A percentile compares a stretch with the other conserved stretches of the same genome.
phyloP scores from a whole-genome alignment of 148 eudicot species.

The Rhododendron henanense region DNA sequence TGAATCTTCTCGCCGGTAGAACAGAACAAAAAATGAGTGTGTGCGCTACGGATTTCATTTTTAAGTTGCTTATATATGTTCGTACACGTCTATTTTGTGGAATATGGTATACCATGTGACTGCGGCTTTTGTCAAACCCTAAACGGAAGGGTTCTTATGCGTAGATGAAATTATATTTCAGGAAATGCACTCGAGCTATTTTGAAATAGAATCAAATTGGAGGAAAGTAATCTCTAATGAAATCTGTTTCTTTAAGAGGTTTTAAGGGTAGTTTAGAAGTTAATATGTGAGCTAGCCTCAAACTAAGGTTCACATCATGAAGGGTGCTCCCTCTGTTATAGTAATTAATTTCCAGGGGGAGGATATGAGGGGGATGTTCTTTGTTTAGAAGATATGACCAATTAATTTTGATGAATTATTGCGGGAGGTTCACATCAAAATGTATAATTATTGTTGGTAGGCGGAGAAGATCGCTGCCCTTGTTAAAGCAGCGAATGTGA shows the following conservation, averaged over 20 bases:
- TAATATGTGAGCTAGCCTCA: neutral
- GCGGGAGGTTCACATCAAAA: neutral
- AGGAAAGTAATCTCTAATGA: neutral
- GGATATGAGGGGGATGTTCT: neutral
- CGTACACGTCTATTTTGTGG: neutral
- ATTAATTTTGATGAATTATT: neutral
- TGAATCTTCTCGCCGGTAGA: too few relatives aligned
- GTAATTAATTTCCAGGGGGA: neutral
- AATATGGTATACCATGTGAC: neutral
- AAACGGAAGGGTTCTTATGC: neutral
- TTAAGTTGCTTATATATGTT: neutral
- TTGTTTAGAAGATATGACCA: neutral
- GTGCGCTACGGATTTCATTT: neutral
- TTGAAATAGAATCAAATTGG: neutral
- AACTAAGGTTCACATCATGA: neutral
- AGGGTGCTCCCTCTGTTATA: neutral
- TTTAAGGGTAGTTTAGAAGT: neutral
- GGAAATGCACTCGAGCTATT: neutral
- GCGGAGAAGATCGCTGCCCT: constrained; percentile 12
- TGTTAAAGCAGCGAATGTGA: constrained; percentile 9
- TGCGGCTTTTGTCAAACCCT: neutral
- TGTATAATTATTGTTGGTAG: neutral
- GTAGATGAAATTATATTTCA: neutral
- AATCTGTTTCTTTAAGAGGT: neutral
- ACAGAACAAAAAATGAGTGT: too few relatives aligned